Evolutionary conservation across 2,329 filamentous ascomycete genomes (phyloP), one percentile per base, ranked within the genome.

Genomic region (Diaporthe sp.): DNA sequence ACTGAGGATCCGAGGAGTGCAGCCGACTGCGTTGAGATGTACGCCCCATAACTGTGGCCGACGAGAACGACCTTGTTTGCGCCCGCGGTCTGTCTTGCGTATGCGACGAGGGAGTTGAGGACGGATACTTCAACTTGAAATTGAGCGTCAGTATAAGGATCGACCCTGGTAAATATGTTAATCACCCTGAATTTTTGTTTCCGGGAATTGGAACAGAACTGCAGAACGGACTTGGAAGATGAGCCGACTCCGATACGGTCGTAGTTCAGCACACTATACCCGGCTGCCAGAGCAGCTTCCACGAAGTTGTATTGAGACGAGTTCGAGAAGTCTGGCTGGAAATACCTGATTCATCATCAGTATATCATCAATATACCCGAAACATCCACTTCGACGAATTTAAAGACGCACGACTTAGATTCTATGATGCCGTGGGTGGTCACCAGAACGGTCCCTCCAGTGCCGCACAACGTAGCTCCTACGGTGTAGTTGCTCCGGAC

Each of bases 241-340:
- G 80, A 82, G 7, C 81, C 79, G 4, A 82, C 81, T 22, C 81
- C 81, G n/a, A 82, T 82, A 17, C 81, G 79, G 62, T 82, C 80
- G 28, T 82, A 82, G 62, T 77, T 82, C n/a, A 82, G 77, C 17
- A 82, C 79, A 1, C 79, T 81, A 44, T 82, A 82, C 0, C 81
- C 81, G 8, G 81, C 80, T 10, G 73, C 74, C 2, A 82, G 49
- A 15, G 80, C 81, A 37, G 80, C 79, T 12, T 81, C 73, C 44
- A 82, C 74, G 55, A 82, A 81, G 49, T 73, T 79, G 70, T 82
- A 82, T 44, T 77, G 53, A 28, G 79, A 72, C 0, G 80, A 74
- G 19, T 71, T 55, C 12, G 77, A 46, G 4, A 82, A 74, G 19
- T 78, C 79, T 17, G 81, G 81, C 10, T 76, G 77, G 77, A 79